phyloP scores from a whole-genome alignment of 208 protist genomes.

The Leishmania gerbilli region DNA sequence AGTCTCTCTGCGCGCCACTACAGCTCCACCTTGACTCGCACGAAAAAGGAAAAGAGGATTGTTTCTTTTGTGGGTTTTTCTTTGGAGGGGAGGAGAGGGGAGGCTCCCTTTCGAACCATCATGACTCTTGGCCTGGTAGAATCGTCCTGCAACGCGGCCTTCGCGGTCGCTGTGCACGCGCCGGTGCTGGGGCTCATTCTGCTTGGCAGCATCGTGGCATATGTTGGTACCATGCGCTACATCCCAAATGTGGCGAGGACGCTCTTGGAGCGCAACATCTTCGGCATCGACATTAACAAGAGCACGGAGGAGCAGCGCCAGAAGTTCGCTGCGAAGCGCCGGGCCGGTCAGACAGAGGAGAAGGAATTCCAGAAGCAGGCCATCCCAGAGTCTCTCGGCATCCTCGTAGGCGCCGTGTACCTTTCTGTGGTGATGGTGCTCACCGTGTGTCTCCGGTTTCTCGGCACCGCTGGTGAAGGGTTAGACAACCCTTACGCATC shows the following conservation, averaged over 20 bases:
- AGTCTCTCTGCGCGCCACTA: not conserved
- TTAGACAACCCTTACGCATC: constrained; percentile 44
- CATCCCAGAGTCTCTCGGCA: constrained; percentile 82
- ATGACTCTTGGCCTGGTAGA: constrained; percentile 10
- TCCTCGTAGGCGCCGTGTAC: constrained; percentile 75
- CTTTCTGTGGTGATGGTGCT: constrained; percentile 67
- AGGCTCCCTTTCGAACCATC: not conserved
- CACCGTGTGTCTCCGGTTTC: constrained; percentile 36
- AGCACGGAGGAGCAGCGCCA: constrained; percentile 68
- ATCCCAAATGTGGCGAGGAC: constrained; percentile 57
- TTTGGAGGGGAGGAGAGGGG: too few relatives aligned
- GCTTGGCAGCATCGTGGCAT: constrained; percentile 61
- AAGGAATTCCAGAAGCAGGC: constrained; percentile 42
- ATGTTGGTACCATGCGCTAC: constrained; percentile 60
- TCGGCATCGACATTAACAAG: constrained; percentile 97
- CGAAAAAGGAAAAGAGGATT: not conserved
- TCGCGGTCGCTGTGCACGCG: constrained; percentile 41
- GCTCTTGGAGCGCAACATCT: constrained; percentile 87
- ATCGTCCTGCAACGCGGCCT: constrained; percentile 15
- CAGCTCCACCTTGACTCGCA: not conserved
- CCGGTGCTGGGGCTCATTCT: constrained; percentile 53
- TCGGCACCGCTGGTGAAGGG: constrained; percentile 23
- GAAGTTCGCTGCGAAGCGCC: constrained; percentile 47
- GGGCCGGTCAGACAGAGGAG: constrained; percentile 23
- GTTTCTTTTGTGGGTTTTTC: not conserved